A percentile compares a stretch with the other conserved stretches of the same genome.
These are phyloP conservation scores for Thielaviopsis populi DNA, from an alignment of 2,329 filamentous ascomycete species.

Conservation along the genomic window DNA sequence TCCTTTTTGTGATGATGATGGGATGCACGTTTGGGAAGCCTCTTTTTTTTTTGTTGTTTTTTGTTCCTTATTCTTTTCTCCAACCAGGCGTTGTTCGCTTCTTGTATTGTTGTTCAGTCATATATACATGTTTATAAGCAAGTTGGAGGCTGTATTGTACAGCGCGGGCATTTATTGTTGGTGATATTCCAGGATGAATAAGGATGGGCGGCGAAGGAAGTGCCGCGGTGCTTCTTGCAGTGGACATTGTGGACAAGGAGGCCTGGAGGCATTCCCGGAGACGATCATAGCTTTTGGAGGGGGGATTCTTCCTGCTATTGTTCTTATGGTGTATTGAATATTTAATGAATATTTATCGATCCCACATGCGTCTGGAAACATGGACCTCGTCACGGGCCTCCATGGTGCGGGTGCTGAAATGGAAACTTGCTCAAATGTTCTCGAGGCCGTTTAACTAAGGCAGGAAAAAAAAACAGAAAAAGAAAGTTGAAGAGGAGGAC, in stretches of 20 bases:
- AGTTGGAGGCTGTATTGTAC: neutral
- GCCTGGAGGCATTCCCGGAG: neutral
- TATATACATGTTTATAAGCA: neutral
- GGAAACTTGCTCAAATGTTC: constrained; percentile 21
- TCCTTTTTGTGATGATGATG: neutral
- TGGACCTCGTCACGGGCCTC: constrained; percentile 1
- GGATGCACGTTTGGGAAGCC: neutral
- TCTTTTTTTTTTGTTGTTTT: neutral
- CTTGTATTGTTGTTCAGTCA: neutral
- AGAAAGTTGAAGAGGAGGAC: neutral
- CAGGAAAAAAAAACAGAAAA: neutral
- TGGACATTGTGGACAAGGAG: neutral
- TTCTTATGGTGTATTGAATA: neutral
- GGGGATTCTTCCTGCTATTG: neutral
- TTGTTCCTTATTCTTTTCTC: neutral
- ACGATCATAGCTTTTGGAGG: neutral
- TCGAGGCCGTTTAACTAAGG: constrained; percentile 9
- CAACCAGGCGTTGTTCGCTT: neutral
- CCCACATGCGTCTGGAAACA: neutral
- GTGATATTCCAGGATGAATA: constrained; percentile 5
- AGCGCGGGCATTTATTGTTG: neutral
- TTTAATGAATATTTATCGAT: neutral
- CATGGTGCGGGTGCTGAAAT: neutral
- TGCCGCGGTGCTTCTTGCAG: neutral
- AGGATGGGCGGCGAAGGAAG: neutral